phyloP scores from a whole-genome alignment of 2,329 filamentous ascomycete species.

The Colletotrichum karsti region DNA sequence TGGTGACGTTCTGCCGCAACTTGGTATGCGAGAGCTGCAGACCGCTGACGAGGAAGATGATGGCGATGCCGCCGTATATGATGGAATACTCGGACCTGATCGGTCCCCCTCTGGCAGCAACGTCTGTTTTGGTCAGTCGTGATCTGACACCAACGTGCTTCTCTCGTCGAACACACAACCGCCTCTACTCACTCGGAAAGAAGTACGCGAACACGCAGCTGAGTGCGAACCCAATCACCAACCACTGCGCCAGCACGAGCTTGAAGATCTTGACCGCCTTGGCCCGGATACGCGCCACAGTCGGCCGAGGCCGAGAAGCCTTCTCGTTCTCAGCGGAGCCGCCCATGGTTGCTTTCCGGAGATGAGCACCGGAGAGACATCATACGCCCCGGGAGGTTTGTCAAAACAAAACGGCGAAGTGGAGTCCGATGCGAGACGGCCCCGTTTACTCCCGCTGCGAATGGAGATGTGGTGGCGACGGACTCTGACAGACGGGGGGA shows the following conservation, averaged over 20 bases:
- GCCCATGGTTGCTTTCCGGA: conserved; percentile 1
- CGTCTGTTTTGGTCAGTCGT: conserved; percentile 39
- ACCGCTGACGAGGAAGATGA: conserved; percentile 78
- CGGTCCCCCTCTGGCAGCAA: conserved; percentile 56
- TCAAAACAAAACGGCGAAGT: not conserved
- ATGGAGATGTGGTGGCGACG: not conserved
- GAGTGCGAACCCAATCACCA: conserved; percentile 68
- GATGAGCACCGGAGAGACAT: not conserved
- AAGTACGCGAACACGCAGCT: conserved; percentile 55
- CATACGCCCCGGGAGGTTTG: not conserved
- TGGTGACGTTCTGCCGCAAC: conserved; percentile 66
- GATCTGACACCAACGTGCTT: too few species aligned
- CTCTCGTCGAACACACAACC: not conserved
- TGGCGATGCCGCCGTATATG: conserved; percentile 72
- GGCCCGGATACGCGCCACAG: not conserved
- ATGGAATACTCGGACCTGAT: conserved; percentile 67
- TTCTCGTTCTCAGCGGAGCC: not conserved
- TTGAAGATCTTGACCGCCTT: conserved; percentile 15
- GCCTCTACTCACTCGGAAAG: conserved; percentile 47
- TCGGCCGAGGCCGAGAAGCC: not conserved
- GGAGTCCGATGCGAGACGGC: not conserved
- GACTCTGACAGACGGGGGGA: not conserved
- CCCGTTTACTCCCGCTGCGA: not conserved
- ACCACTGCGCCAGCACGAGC: conserved; percentile 67
- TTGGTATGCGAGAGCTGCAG: conserved; percentile 72